Conservation (phyloP, 768 basidiomycete species). For the Amanita rimosa region DNA sequence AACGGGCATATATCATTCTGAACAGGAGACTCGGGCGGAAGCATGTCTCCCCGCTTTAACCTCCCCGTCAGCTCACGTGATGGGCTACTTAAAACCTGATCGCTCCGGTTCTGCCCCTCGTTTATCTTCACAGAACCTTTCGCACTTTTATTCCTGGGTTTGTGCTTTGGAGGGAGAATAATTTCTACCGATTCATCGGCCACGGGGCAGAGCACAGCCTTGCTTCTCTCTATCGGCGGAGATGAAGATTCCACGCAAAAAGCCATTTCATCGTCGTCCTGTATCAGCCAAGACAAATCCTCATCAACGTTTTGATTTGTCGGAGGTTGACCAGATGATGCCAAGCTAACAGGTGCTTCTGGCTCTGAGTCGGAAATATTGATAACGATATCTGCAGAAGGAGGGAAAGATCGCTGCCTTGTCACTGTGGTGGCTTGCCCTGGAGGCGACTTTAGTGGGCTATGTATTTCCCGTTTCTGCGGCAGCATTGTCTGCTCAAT, state of each 20-base stretch:
- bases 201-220: neutral
- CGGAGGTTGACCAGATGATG: neutral
- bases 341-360: neutral
- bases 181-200: neutral
- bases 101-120: neutral
- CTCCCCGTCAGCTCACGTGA: neutral
- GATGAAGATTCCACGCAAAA: conserved; percentile 41
- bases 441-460: neutral
- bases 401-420: neutral
- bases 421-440: neutral
- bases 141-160: neutral
- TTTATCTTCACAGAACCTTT: neutral
- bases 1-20: conserved; percentile 7
- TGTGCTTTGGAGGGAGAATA: neutral
- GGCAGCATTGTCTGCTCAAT: conserved; percentile 23
- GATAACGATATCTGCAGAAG: conserved; percentile 9
- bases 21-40: conserved; percentile 1
- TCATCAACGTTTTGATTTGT: conserved; percentile 13
- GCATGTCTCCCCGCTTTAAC: neutral
- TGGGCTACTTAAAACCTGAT: neutral
- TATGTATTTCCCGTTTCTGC: neutral
- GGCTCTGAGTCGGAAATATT: conserved; percentile 17
- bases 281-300: conserved; percentile 57
- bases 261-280: conserved; percentile 47
- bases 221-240: neutral